These are phyloP conservation scores for Plenodomus lindquistii DNA, from an alignment of 2,329 filamentous ascomycete genomes.

Conservation along the genomic window DNA sequence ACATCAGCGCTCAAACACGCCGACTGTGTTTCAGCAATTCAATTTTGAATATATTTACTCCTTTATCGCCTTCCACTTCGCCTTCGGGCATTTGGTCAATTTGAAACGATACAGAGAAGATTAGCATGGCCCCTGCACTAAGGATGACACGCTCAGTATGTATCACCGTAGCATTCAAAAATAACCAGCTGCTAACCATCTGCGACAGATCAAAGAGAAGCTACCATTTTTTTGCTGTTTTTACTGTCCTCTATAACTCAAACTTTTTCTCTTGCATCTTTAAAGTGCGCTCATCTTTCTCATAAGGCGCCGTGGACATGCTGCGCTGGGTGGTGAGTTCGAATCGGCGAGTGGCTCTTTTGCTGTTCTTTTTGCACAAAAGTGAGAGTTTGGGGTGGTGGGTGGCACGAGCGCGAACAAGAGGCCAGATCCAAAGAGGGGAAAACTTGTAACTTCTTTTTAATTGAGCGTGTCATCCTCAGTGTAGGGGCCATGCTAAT, in stretches of 20 bases:
- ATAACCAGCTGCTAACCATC: too few relatives aligned
- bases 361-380: neutral
- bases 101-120: conserved; percentile 44
- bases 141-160: conserved; percentile 79
- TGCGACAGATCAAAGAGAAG: conserved; percentile 45
- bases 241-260: neutral
- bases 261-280: neutral
- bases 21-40: too few relatives aligned
- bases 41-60: too few relatives aligned
- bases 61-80: neutral
- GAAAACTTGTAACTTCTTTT: conserved; percentile 45
- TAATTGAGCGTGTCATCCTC: conserved; percentile 76
- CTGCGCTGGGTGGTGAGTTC: too few relatives aligned
- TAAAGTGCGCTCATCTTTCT: too few relatives aligned
- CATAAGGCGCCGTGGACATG: too few relatives aligned
- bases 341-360: too few relatives aligned
- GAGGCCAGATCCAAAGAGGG: neutral
- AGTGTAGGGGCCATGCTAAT: conserved; percentile 66
- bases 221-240: conserved; percentile 37
- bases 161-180: too few relatives aligned
- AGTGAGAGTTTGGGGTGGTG: too few relatives aligned
- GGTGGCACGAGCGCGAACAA: too few relatives aligned
- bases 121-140: conserved; percentile 69
- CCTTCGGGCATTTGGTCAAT: conserved; percentile 31
- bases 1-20: too few relatives aligned